phyloP scores from a whole-genome alignment of 2,329 filamentous ascomycete species.

The Acrocalymma vagum region DNA sequence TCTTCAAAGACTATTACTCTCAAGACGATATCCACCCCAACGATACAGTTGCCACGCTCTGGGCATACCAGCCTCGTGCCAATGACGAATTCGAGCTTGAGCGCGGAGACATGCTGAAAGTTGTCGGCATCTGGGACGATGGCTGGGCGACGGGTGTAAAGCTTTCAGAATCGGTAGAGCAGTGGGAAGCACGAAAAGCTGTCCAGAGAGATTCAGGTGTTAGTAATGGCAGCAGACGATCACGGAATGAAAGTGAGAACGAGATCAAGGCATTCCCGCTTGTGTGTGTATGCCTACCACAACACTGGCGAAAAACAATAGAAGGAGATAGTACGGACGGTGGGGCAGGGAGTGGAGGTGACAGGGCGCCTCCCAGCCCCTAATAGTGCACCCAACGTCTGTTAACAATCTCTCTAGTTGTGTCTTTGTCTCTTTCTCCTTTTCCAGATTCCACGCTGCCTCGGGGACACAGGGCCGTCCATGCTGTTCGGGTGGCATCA shows the following conservation, averaged over 20 bases:
- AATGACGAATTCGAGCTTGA: constrained; percentile 93
- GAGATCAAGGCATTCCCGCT: constrained; percentile 98
- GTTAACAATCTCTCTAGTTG: constrained; percentile 38
- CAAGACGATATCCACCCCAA: constrained; percentile 93
- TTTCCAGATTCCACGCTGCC: constrained; percentile 18
- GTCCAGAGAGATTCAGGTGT: constrained; percentile 92
- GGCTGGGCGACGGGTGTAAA: constrained; percentile 96
- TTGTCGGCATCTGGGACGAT: constrained; percentile 98
- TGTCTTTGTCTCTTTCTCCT: constrained; percentile 26
- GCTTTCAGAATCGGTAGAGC: constrained; percentile 82
- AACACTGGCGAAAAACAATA: constrained; percentile 97
- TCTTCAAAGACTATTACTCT: constrained; percentile 99
- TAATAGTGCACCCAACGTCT: constrained; percentile 21
- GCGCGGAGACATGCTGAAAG: constrained; percentile 96
- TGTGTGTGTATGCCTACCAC: constrained; percentile 92
- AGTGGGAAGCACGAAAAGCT: constrained; percentile 81
- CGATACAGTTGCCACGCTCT: constrained; percentile 88
- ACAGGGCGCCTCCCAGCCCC: constrained; percentile 39
- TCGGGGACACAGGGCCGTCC: constrained; percentile 4
- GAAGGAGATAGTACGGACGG: constrained; percentile 72
- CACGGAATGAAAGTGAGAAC: constrained; percentile 57
- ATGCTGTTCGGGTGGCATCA: constrained; percentile 13
- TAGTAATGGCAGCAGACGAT: constrained; percentile 72
- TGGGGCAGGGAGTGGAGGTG: constrained; percentile 44
- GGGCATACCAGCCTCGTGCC: constrained; percentile 96